Evolutionary conservation across 2,329 filamentous ascomycete genomes (phyloP).

Genomic region (Ophiostoma piceae): DNA sequence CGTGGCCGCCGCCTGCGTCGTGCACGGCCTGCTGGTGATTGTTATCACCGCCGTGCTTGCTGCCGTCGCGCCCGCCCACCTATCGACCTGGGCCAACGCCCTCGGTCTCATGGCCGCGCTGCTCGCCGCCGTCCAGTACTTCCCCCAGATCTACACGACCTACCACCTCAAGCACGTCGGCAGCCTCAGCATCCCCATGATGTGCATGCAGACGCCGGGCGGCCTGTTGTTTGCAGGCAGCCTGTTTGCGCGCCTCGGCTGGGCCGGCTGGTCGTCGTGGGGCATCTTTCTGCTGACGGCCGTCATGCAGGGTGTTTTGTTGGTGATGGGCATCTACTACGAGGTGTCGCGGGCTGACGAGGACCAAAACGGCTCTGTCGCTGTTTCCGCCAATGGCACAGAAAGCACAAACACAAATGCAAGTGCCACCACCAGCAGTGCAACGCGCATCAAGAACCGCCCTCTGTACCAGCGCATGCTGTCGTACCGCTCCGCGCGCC

Average conservation of each 20-base stretch:
- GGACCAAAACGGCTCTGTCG: too few relatives aligned
- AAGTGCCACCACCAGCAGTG: slow-evolving; percentile 22
- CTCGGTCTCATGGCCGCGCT: slow-evolving; percentile 73
- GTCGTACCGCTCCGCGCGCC: slow-evolving; percentile 39
- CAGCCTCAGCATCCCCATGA: slow-evolving; percentile 92
- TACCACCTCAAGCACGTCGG: slow-evolving; percentile 79
- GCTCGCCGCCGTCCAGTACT: slow-evolving; percentile 82
- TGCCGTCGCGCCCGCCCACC: slow-evolving; percentile 54
- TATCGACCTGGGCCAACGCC: slow-evolving; percentile 77
- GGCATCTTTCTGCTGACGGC: slow-evolving; percentile 85
- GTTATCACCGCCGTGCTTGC: slow-evolving; percentile 65
- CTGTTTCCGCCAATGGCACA: too few relatives aligned
- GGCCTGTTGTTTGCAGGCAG: slow-evolving; percentile 85
- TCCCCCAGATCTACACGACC: slow-evolving; percentile 93
- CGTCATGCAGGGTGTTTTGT: slow-evolving; percentile 71
- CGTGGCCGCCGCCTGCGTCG: slow-evolving; percentile 66
- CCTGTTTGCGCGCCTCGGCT: slow-evolving; percentile 71
- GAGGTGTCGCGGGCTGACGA: slow-evolving; percentile 36
- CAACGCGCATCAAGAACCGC: slow-evolving; percentile 24
- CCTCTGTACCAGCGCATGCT: slow-evolving; percentile 40
- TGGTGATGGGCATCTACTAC: slow-evolving; percentile 77
- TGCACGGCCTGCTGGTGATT: slow-evolving; percentile 68
- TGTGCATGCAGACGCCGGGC: slow-evolving; percentile 95
- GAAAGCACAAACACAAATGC: neutral
- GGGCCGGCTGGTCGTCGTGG: slow-evolving; percentile 91